Evolutionary conservation across 768 basidiomycete species (phyloP).

Genomic region (Serpula lacrymans): DNA sequence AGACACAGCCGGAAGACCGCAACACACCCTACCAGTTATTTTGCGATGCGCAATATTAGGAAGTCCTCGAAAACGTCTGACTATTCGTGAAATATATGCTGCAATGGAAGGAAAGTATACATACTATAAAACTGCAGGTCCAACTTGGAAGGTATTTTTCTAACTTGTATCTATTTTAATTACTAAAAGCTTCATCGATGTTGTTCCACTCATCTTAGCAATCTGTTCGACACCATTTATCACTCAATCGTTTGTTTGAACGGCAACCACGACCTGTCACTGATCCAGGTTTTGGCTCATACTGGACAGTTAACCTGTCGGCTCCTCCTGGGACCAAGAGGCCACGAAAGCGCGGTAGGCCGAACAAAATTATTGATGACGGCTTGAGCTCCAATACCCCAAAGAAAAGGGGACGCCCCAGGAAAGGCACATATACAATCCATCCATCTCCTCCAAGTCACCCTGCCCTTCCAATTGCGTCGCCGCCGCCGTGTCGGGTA

Average conservation of each 20-base stretch:
- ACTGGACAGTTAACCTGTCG: slow-evolving; percentile 84
- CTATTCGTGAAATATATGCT: slow-evolving; percentile 82
- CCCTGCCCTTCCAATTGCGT: slow-evolving; percentile 1
- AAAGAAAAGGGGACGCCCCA: slow-evolving; percentile 42
- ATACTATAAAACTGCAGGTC: slow-evolving; percentile 76
- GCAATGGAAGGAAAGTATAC: slow-evolving; percentile 85
- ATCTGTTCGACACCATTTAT: slow-evolving; percentile 85
- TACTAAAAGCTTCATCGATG: too few relatives aligned
- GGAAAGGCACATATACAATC: slow-evolving; percentile 22
- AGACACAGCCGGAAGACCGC: slow-evolving; percentile 74
- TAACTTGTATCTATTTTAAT: slow-evolving; percentile 8
- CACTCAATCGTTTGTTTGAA: slow-evolving; percentile 79
- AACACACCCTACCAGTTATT: slow-evolving; percentile 83
- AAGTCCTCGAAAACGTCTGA: slow-evolving; percentile 68
- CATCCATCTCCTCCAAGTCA: too few relatives aligned
- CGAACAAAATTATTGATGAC: slow-evolving; percentile 41
- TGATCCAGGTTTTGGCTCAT: slow-evolving; percentile 84
- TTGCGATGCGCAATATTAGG: slow-evolving; percentile 82
- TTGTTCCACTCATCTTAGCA: slow-evolving; percentile 55
- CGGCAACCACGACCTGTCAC: slow-evolving; percentile 78
- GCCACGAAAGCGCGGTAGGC: slow-evolving; percentile 73
- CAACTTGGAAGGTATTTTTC: slow-evolving; percentile 74
- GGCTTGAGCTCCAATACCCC: slow-evolving; percentile 14
- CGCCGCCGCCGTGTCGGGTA: slow-evolving; percentile 18
- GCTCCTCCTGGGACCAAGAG: slow-evolving; percentile 87